Percentiles rank a stretch among this genome's conserved stretches.
Evolutionary conservation across 192 early-diverging fungal species (phyloP).

Genomic region (Gigaspora rosea): DNA sequence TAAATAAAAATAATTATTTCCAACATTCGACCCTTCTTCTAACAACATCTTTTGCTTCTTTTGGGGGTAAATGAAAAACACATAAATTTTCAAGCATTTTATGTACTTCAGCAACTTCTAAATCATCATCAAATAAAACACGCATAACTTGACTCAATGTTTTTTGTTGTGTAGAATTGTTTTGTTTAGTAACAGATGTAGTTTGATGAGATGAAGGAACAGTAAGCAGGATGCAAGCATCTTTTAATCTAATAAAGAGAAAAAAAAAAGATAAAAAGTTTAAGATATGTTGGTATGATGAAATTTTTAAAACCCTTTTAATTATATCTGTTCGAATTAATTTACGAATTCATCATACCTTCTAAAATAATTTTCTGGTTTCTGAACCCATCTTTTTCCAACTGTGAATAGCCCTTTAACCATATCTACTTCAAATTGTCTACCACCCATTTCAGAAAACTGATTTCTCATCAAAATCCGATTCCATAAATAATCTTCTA

Average conservation of each 20-base stretch:
- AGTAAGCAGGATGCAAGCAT: conserved; percentile 43
- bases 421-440: conserved; percentile 51
- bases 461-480: conserved; percentile 54
- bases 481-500: conserved; percentile 58
- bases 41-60: conserved; percentile 42
- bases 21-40: conserved; percentile 43
- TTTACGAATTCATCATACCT: conserved; percentile 36
- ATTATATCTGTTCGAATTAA: not conserved
- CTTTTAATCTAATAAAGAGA: conserved; percentile 36
- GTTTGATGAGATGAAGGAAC: conserved; percentile 36
- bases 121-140: conserved; percentile 44
- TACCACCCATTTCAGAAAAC: conserved; percentile 51
- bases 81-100: conserved; percentile 41
- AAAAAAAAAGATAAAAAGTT: not conserved
- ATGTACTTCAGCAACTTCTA: conserved; percentile 15
- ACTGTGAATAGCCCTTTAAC: conserved; percentile 49
- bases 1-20: conserved; percentile 27
- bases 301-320: not conserved
- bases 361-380: conserved; percentile 53
- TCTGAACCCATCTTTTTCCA: conserved; percentile 47
- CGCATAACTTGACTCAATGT: conserved; percentile 45
- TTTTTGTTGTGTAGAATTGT: conserved; percentile 8
- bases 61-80: conserved; percentile 34
- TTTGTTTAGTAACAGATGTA: not conserved
- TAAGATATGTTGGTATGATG: not conserved